These are phyloP conservation scores for Boletus sp. DNA, from an alignment of 768 basidiomycete genomes.

Conservation along the genomic window DNA sequence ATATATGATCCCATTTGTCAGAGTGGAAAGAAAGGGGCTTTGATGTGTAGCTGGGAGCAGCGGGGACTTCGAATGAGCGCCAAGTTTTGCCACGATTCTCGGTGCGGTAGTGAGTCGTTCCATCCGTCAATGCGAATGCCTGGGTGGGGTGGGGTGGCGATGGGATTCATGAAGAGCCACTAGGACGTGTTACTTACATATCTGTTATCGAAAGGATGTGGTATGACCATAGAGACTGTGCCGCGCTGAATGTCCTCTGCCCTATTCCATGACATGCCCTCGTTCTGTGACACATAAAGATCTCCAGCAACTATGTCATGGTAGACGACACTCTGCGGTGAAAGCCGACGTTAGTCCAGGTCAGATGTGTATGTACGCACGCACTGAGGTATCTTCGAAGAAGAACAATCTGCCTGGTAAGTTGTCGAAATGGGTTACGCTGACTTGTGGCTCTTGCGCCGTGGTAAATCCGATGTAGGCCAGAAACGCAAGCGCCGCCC, in stretches of 20 bases:
- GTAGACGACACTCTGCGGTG: constrained; percentile 62
- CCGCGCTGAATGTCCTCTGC: constrained; percentile 53
- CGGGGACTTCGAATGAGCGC: constrained; percentile 75
- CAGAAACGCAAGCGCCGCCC: constrained; percentile 24
- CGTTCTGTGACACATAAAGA: constrained; percentile 78
- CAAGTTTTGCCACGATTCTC: constrained; percentile 85
- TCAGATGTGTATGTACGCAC: constrained; percentile 26
- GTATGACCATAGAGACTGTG: constrained; percentile 66
- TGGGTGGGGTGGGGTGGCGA: constrained; percentile 28
- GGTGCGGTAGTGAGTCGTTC: constrained; percentile 81
- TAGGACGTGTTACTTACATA: constrained; percentile 45
- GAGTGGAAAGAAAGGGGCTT: constrained; percentile 87
- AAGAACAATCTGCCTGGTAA: constrained; percentile 78
- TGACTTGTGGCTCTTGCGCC: constrained; percentile 47
- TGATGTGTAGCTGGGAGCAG: constrained; percentile 40
- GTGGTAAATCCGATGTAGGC: constrained; percentile 18
- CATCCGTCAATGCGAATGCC: constrained; percentile 84
- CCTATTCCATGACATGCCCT: constrained; percentile 70
- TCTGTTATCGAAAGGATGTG: constrained; percentile 82
- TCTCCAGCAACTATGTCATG: constrained; percentile 70
- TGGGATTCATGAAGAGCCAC: neutral
- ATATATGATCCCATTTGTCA: constrained; percentile 69
- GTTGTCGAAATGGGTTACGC: constrained; percentile 58
- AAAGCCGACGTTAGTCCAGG: neutral
- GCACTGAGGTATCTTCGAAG: constrained; percentile 88